phyloP scores from a whole-genome alignment of 306 rosid species.

The Herpetospermum pedunculosum region DNA sequence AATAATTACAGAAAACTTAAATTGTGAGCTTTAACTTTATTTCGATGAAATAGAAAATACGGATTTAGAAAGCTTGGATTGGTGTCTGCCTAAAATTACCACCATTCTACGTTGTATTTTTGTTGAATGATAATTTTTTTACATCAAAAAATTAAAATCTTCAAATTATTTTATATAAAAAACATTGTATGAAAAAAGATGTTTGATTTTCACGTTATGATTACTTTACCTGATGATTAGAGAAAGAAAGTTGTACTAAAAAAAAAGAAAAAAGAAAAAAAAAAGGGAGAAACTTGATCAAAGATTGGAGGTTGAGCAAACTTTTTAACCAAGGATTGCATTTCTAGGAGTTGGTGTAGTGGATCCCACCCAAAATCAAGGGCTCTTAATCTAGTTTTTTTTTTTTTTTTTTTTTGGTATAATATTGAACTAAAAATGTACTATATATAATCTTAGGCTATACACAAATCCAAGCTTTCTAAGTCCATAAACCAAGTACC shows the following conservation, averaged over 20 bases:
- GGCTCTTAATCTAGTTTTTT: neutral
- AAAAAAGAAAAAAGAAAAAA: too few relatives aligned
- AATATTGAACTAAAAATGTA: neutral
- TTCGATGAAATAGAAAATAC: neutral
- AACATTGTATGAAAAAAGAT: neutral
- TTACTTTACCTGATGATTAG: slow-evolving; percentile 5
- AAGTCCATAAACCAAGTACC: too few relatives aligned
- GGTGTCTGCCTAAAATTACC: neutral
- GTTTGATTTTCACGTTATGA: neutral
- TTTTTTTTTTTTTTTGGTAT: too few relatives aligned
- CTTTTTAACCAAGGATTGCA: slow-evolving; percentile 12
- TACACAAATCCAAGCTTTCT: too few relatives aligned
- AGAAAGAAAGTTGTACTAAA: too few relatives aligned
- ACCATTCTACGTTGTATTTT: neutral
- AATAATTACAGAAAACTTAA: neutral
- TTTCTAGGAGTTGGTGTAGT: slow-evolving; percentile 9
- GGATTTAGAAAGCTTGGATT: too few relatives aligned
- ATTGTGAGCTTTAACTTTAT: neutral
- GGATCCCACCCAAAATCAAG: neutral
- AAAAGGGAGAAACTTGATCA: neutral
- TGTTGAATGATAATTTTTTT: too few relatives aligned
- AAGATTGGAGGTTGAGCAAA: slow-evolving; percentile 42
- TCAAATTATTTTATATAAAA: neutral
- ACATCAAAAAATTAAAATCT: neutral
- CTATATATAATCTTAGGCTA: too few relatives aligned